Conservation (phyloP, 2,329 filamentous ascomycete genomes). For the Cladosporium austrohemisphaericum region DNA sequence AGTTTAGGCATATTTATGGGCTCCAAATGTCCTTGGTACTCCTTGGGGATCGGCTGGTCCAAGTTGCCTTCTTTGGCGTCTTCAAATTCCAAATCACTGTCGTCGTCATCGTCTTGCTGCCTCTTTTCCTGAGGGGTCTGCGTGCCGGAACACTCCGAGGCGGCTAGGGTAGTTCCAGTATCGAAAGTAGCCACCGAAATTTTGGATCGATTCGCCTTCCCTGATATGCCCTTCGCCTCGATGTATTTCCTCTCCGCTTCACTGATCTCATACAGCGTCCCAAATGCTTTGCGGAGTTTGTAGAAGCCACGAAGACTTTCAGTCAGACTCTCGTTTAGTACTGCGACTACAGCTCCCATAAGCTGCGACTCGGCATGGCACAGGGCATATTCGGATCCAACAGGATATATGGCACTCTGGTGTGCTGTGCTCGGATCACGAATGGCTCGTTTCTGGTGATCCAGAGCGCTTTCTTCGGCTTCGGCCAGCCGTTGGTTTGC, state of each 20-base stretch:
- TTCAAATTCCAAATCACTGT: constrained; percentile 52
- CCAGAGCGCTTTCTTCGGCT: constrained; percentile 72
- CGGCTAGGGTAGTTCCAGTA: constrained; percentile 8
- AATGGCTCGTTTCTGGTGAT: constrained; percentile 71
- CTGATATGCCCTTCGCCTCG: constrained; percentile 11
- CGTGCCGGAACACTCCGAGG: constrained; percentile 17
- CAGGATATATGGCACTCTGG: constrained; percentile 66
- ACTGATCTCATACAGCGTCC: constrained; percentile 75
- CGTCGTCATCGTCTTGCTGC: constrained; percentile 29
- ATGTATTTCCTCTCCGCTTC: constrained; percentile 65
- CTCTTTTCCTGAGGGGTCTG: constrained; percentile 15
- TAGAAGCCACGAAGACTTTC: constrained; percentile 91
- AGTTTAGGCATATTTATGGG: constrained; percentile 27
- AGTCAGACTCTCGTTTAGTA: constrained; percentile 87
- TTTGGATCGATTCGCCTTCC: constrained; percentile 5
- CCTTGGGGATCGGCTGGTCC: constrained; percentile 43
- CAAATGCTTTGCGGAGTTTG: constrained; percentile 82
- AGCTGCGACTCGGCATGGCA: constrained; percentile 81
- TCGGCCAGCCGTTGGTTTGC: constrained; percentile 68
- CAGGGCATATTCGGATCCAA: constrained; percentile 82
- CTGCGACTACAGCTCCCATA: constrained; percentile 82
- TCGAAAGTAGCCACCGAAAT: constrained; percentile 12
- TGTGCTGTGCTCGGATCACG: constrained; percentile 54
- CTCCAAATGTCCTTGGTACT: constrained; percentile 47
- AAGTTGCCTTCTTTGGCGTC: constrained; percentile 53